phyloP scores from a whole-genome alignment of 78 protist species.

The Chrysochromulina parva region DNA sequence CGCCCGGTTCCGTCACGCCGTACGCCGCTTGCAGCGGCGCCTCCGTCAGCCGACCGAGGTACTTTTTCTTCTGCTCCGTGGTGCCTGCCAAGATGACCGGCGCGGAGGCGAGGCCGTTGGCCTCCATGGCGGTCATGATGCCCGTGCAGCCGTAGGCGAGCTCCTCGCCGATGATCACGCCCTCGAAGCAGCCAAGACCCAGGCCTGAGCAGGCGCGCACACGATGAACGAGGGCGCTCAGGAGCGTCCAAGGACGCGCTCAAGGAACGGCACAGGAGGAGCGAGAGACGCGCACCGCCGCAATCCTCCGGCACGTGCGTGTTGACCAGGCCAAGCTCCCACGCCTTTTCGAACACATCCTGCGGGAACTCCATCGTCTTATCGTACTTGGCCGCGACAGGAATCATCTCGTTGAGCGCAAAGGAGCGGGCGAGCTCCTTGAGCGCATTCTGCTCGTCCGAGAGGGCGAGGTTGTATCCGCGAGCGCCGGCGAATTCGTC shows the following conservation, averaged over 20 bases:
- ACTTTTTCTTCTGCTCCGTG: conserved; percentile 59
- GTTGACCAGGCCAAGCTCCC: conserved; percentile 49
- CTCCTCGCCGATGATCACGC: conserved; percentile 45
- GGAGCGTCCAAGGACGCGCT: too few relatives aligned
- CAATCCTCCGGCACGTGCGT: conserved; percentile 46
- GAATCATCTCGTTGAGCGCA: conserved; percentile 46
- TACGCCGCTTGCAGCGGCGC: conserved; percentile 46
- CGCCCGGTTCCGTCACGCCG: conserved; percentile 10
- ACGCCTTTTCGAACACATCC: conserved; percentile 37
- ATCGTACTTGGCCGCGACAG: conserved; percentile 50
- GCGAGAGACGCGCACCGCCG: conserved; percentile 17
- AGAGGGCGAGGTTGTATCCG: conserved; percentile 29
- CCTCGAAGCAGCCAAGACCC: conserved; percentile 33
- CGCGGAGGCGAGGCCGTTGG: conserved; percentile 56
- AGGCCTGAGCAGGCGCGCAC: not conserved
- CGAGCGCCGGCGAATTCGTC: too few relatives aligned
- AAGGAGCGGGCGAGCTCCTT: conserved; percentile 48
- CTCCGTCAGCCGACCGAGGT: conserved; percentile 57
- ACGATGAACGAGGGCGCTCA: too few relatives aligned
- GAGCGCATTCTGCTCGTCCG: conserved; percentile 31
- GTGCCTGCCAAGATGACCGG: conserved; percentile 54
- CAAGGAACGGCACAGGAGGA: too few relatives aligned
- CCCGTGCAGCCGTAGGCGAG: conserved; percentile 64
- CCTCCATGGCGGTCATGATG: conserved; percentile 49
- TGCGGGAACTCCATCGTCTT: conserved; percentile 45